Evolutionary conservation across 2,329 filamentous ascomycete genomes (phyloP).

Genomic region (Neocucurbitaria cava): DNA sequence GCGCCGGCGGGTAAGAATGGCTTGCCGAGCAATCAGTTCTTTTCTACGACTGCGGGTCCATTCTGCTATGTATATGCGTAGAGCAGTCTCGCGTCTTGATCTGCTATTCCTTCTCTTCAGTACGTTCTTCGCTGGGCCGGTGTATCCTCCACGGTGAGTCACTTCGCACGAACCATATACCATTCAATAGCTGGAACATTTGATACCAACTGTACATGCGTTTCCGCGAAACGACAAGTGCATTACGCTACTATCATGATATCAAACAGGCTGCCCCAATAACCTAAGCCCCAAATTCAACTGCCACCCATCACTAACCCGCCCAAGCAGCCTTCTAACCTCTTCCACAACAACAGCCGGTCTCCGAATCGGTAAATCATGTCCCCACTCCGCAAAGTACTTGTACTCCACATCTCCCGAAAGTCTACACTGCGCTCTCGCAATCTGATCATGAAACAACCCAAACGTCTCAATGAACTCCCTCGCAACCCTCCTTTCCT

Average conservation of each 20-base stretch:
- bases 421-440: constrained; percentile 6
- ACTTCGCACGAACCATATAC: too few relatives aligned
- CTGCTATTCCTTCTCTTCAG: not conserved
- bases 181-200: too few relatives aligned
- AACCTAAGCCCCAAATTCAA: too few relatives aligned
- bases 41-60: constrained; percentile 39
- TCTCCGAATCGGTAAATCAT: constrained; percentile 11
- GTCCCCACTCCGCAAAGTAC: constrained; percentile 1
- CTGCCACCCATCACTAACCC: too few relatives aligned
- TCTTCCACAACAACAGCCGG: constrained; percentile 2
- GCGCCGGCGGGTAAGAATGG: constrained; percentile 32
- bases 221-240: too few relatives aligned
- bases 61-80: constrained; percentile 45
- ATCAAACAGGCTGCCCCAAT: too few relatives aligned
- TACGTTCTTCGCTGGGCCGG: too few relatives aligned
- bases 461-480: constrained; percentile 5
- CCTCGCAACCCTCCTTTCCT: constrained; percentile 4
- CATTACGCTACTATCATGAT: too few relatives aligned
- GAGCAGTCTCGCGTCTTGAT: not conserved
- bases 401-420: not conserved
- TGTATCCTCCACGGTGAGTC: too few relatives aligned
- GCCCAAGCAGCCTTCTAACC: constrained; percentile 27
- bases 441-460: constrained; percentile 8
- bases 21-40: constrained; percentile 32
- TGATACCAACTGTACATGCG: too few relatives aligned